phyloP scores from a whole-genome alignment of 352 stramenopile species.

The Globisporangium carolinianum region DNA sequence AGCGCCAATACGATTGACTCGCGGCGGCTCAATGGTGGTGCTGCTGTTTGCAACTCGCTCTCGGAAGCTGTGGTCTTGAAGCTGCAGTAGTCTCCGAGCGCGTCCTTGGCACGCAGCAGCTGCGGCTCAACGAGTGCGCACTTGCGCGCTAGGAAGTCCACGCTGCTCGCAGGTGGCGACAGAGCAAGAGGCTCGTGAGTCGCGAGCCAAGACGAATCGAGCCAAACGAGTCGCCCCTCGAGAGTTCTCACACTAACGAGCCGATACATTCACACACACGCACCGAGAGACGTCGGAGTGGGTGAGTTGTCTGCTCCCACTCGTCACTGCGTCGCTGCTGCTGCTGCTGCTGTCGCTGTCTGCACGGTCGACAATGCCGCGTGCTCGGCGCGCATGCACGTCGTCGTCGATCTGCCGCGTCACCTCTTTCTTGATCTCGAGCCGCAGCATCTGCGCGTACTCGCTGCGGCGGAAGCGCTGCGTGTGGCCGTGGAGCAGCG shows the following conservation, averaged over 20 bases:
- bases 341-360: background rate
- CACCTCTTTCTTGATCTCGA: slow-evolving; percentile 74
- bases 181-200: too few species aligned
- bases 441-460: slow-evolving; percentile 54
- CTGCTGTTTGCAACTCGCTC: too few species aligned
- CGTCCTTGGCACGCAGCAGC: slow-evolving; percentile 21
- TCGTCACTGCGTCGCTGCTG: background rate
- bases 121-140: slow-evolving; percentile 39
- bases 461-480: slow-evolving; percentile 56
- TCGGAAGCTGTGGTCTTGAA: slow-evolving; percentile 28
- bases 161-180: background rate
- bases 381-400: slow-evolving; percentile 17
- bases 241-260: background rate
- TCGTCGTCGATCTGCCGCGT: slow-evolving; percentile 56
- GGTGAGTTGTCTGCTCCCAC: background rate
- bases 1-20: slow-evolving; percentile 44
- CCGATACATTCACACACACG: background rate
- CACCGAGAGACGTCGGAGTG: slow-evolving; percentile 4
- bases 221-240: background rate
- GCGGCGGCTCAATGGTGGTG: slow-evolving; percentile 15
- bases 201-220: too few species aligned
- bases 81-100: slow-evolving; percentile 50
- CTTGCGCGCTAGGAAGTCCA: slow-evolving; percentile 49
- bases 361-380: background rate
- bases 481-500: slow-evolving; percentile 51